phyloP scores from a whole-genome alignment of 164 flowering plant species.

The Aristolochia fimbriata region DNA sequence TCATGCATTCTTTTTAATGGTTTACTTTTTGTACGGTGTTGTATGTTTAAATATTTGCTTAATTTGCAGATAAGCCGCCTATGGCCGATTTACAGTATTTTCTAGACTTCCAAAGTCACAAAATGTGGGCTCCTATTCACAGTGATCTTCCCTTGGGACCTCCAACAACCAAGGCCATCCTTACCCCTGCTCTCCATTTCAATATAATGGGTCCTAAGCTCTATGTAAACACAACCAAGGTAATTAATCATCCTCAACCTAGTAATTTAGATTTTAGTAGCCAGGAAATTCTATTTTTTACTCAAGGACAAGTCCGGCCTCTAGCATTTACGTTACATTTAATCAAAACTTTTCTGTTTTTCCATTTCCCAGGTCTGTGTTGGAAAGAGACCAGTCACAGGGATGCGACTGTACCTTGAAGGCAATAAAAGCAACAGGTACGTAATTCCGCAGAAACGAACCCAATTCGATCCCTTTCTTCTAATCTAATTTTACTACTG shows the following conservation, averaged over 20 bases:
- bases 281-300: too few relatives aligned
- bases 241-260: slow-evolving; percentile 15
- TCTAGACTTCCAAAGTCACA: slow-evolving; percentile 58
- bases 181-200: slow-evolving; percentile 39
- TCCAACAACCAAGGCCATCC: slow-evolving; percentile 19
- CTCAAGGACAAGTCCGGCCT: too few relatives aligned
- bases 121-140: slow-evolving; percentile 69
- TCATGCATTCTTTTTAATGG: too few relatives aligned
- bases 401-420: slow-evolving; percentile 70
- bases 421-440: slow-evolving; percentile 73
- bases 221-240: slow-evolving; percentile 60
- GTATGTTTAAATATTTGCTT: neutral
- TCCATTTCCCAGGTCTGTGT: slow-evolving; percentile 34
- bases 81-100: slow-evolving; percentile 50
- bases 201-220: slow-evolving; percentile 68
- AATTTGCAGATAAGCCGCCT: slow-evolving; percentile 78
- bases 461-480: too few relatives aligned
- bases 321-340: too few relatives aligned
- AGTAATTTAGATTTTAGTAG: neutral
- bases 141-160: slow-evolving; percentile 57
- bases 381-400: slow-evolving; percentile 60
- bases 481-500: too few relatives aligned
- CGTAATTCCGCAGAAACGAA: slow-evolving; percentile 20
- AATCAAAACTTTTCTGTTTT: neutral
- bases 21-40: too few relatives aligned